Conservation (phyloP, 2,329 filamentous ascomycete species). For the Ascochyta koolunga region DNA sequence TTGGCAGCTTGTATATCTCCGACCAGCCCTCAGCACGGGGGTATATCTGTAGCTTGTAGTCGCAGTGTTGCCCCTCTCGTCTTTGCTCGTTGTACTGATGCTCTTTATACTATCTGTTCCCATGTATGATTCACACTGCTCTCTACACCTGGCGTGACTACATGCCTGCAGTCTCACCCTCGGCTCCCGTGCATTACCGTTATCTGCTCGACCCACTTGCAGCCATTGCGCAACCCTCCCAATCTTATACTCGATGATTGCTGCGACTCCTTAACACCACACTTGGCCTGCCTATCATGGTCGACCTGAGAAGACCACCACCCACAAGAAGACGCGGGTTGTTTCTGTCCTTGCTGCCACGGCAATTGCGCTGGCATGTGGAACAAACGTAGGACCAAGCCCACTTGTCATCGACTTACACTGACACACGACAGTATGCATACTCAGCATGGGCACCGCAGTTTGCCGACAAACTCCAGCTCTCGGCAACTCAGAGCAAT, state of each 20-base stretch:
- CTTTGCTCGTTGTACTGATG: not conserved
- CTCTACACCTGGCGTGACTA: not conserved
- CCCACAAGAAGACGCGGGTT: slow-evolving; percentile 69
- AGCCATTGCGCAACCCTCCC: slow-evolving; percentile 17
- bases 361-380: slow-evolving; percentile 83
- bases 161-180: not conserved
- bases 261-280: slow-evolving; percentile 21
- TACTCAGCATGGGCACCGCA: slow-evolving; percentile 98
- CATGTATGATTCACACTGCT: not conserved
- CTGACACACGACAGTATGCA: slow-evolving; percentile 73
- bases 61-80: not conserved
- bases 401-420: not conserved
- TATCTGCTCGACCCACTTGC: slow-evolving; percentile 20
- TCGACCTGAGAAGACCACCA: slow-evolving; percentile 39
- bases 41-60: not conserved
- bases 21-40: slow-evolving; percentile 4
- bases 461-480: slow-evolving; percentile 82
- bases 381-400: slow-evolving; percentile 75
- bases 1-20: slow-evolving; percentile 33
- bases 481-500: slow-evolving; percentile 93
- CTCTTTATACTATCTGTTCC: too few relatives aligned
- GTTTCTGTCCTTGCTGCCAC: slow-evolving; percentile 86
- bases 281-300: slow-evolving; percentile 28
- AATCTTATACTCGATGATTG: slow-evolving; percentile 12
- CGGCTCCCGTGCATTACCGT: slow-evolving; percentile 13